Evolutionary conservation across 371 early-diverging fungal genomes (phyloP), one percentile per base, ranked within the genome.

Genomic region (Mucor indicus): DNA sequence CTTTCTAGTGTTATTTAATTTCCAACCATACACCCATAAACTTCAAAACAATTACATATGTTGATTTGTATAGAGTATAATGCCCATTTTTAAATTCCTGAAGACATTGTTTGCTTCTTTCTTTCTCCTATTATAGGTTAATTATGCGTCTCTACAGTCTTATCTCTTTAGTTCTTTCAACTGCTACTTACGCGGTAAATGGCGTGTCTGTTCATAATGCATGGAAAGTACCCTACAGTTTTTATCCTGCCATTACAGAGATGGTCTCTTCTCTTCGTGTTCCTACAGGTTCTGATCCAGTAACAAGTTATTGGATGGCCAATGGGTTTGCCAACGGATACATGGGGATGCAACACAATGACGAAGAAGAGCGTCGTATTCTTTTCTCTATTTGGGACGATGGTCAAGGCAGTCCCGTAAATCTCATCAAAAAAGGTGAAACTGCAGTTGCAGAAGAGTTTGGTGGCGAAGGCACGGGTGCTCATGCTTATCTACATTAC

Each of bases 391-490:
- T 58, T 1, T 58, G 53, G 53, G 55, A 55, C 24, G 20, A 55
- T 37, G 55, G 55, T 12, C 40, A 55, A 16, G 55, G 55, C 15
- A 48, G 48, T 25, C 21, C 20, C 11, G 55, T 55, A 1, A 38
- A 55, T n/a, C 30, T 41, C 5, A 2, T 55, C 1, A 12, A 42
- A 19, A 41, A 39, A 6, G 48, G 44, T 1, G 2, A 31, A 11
- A 16, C 27, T 39, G 55, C 27, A 8, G 21, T 5, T 6, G 40
- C 38, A 3, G 48, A 43, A 33, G 42, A 35, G 3, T 58, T 58
- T 48, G 59, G 59, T 23, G 53, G 53, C 11, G 59, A 58, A 41
- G 59, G 53, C 15, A 53, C 53, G 16, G 59, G 59, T 1, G 19
- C 44, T 10, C 59, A 58, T 24, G 44, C 59, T 0, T 44, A 27